Conservation (phyloP, 306 rosid species). For the Psophocarpus tetragonolobus region DNA sequence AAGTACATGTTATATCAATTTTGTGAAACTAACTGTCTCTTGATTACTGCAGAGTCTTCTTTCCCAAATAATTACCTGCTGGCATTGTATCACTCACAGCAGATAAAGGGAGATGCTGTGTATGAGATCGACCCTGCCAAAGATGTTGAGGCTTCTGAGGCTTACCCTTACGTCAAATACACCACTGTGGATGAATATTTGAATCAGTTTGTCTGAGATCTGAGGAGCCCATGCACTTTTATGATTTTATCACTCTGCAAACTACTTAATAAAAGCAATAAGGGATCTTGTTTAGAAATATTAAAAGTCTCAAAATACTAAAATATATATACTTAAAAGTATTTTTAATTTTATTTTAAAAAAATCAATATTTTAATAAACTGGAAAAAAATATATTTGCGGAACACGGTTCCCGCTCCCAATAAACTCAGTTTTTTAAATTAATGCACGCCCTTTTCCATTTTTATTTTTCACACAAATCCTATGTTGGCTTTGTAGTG, state of each 20-base stretch:
- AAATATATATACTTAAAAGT: too few relatives aligned
- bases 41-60: slow-evolving; percentile 33
- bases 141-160: slow-evolving; percentile 44
- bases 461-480: too few relatives aligned
- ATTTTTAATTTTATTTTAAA: too few relatives aligned
- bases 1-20: background rate
- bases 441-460: too few relatives aligned
- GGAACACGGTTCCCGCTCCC: too few relatives aligned
- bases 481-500: too few relatives aligned
- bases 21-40: background rate
- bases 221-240: background rate
- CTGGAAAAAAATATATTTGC: too few relatives aligned
- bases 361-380: too few relatives aligned
- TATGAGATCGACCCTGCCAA: slow-evolving; percentile 47
- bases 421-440: too few relatives aligned
- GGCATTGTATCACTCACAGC: slow-evolving; percentile 43
- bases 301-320: too few relatives aligned
- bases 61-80: slow-evolving; percentile 36
- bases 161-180: slow-evolving; percentile 49
- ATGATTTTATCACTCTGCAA: background rate
- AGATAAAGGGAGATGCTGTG: slow-evolving; percentile 46
- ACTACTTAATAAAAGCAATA: background rate
- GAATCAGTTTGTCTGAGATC: slow-evolving; percentile 37
- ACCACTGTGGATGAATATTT: slow-evolving; percentile 37
- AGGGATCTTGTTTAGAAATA: too few relatives aligned